phyloP scores from a whole-genome alignment of 768 basidiomycete species.

The Cystobasidium ongulense region DNA sequence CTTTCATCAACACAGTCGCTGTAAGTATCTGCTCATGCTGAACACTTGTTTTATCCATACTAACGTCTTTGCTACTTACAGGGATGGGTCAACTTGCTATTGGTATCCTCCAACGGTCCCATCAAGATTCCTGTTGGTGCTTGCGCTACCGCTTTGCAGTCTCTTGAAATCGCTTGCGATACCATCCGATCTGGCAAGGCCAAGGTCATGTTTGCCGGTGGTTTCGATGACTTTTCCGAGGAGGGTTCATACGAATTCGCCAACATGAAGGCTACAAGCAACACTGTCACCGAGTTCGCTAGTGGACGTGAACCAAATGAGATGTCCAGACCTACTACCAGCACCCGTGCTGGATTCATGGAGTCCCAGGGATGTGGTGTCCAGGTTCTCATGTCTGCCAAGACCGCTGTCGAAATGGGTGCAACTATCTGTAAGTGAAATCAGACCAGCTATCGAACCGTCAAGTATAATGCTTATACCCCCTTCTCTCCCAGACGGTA shows the following conservation, averaged over 20 bases:
- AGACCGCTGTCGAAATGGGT: constrained; percentile 88
- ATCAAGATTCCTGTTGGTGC: constrained; percentile 99
- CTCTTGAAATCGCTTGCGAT: constrained; percentile 95
- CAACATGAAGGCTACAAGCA: constrained; percentile 99
- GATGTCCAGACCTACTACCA: constrained; percentile 95
- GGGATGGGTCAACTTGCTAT: constrained; percentile 85
- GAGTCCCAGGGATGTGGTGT: constrained; percentile 94
- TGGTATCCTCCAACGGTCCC: constrained; percentile 91
- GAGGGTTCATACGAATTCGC: constrained; percentile 99
- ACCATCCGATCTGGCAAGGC: constrained; percentile 90
- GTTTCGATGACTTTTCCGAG: constrained; percentile 94
- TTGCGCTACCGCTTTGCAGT: constrained; percentile 95
- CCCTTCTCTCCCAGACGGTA: constrained; percentile 49
- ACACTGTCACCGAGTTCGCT: constrained; percentile 91
- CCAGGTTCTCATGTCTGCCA: constrained; percentile 93
- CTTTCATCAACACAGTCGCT: constrained; percentile 70
- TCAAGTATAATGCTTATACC: too few species aligned
- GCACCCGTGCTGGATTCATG: constrained; percentile 90
- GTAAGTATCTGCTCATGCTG: constrained; percentile 14
- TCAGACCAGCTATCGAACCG: too few species aligned
- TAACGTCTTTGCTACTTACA: neutral
- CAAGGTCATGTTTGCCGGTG: constrained; percentile 98
- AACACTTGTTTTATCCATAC: constrained; percentile 62
- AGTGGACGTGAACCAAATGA: constrained; percentile 99
- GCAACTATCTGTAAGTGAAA: constrained; percentile 64